phyloP scores from a whole-genome alignment of 1,139 yeast species.

The Debaryomycetaceae sp. region DNA sequence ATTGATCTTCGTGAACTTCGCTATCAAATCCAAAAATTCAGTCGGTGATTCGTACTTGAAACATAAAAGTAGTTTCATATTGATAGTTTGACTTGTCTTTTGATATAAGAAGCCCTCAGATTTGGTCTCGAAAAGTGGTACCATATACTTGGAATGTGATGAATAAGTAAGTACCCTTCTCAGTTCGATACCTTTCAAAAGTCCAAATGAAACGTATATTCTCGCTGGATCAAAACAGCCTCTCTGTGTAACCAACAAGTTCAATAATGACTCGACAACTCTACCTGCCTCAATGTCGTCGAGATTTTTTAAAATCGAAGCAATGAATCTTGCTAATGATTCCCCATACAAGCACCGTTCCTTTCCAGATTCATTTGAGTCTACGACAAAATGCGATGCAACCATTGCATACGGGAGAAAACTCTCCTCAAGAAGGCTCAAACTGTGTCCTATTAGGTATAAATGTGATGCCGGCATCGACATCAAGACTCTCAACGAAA shows the following conservation, averaged over 20 bases:
- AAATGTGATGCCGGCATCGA: constrained; percentile 49
- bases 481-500: constrained; percentile 55
- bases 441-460: constrained; percentile 46
- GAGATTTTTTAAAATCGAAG: constrained; percentile 38
- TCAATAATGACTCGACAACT: constrained; percentile 31
- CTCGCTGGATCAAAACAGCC: constrained; percentile 71
- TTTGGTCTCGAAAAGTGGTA: constrained; percentile 46
- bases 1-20: constrained; percentile 43
- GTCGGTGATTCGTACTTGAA: constrained; percentile 16
- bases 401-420: constrained; percentile 63
- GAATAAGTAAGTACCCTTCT: constrained; percentile 26
- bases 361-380: constrained; percentile 18
- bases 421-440: constrained; percentile 45
- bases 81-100: constrained; percentile 47
- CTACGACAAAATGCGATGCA: constrained; percentile 56
- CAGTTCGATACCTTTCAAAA: constrained; percentile 47
- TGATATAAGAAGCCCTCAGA: constrained; percentile 62
- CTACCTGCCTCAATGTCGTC: constrained; percentile 21
- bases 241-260: constrained; percentile 43
- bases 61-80: constrained; percentile 43
- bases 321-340: constrained; percentile 44
- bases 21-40: constrained; percentile 29
- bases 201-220: constrained; percentile 57
- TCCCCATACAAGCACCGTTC: constrained; percentile 58
- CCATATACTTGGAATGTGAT: constrained; percentile 26